phyloP scores from a whole-genome alignment of 768 basidiomycete species.

The Ramaria sp. region DNA sequence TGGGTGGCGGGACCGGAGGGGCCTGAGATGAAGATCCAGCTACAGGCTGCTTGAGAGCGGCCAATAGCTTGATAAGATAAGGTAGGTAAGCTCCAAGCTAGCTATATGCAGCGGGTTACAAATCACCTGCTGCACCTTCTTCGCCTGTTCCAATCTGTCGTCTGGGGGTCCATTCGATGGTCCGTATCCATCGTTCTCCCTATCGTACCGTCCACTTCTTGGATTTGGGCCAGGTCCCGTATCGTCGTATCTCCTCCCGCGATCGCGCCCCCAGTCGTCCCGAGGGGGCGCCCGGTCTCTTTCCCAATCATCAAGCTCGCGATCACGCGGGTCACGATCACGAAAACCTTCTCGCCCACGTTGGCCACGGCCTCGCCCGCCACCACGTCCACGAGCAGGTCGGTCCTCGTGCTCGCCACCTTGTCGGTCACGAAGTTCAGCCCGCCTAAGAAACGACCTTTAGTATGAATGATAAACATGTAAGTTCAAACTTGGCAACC shows the following conservation, averaged over 20 bases:
- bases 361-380: constrained; percentile 28
- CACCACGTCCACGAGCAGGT: constrained; percentile 20
- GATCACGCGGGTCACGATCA: constrained; percentile 22
- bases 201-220: constrained; percentile 28
- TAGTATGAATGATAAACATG: not conserved
- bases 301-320: constrained; percentile 20
- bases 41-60: constrained; percentile 66
- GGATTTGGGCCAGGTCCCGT: constrained; percentile 26
- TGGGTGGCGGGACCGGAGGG: constrained; percentile 20
- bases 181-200: constrained; percentile 16
- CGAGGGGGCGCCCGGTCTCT: constrained; percentile 25
- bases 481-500: constrained; percentile 3
- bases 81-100: not conserved
- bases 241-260: constrained; percentile 16
- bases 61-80: constrained; percentile 38
- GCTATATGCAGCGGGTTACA: not conserved
- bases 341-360: constrained; percentile 27
- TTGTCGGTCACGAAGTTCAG: constrained; percentile 6
- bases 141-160: constrained; percentile 81
- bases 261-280: constrained; percentile 30
- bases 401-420: not conserved
- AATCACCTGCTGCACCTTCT: constrained; percentile 67
- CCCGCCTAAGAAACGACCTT: constrained; percentile 1
- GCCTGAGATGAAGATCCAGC: constrained; percentile 11
- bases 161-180: constrained; percentile 30